A percentile compares a stretch with the other conserved stretches of the same genome.
phyloP scores from a whole-genome alignment of 1,284 basidiomycete species.

The Fomes fomentarius region DNA sequence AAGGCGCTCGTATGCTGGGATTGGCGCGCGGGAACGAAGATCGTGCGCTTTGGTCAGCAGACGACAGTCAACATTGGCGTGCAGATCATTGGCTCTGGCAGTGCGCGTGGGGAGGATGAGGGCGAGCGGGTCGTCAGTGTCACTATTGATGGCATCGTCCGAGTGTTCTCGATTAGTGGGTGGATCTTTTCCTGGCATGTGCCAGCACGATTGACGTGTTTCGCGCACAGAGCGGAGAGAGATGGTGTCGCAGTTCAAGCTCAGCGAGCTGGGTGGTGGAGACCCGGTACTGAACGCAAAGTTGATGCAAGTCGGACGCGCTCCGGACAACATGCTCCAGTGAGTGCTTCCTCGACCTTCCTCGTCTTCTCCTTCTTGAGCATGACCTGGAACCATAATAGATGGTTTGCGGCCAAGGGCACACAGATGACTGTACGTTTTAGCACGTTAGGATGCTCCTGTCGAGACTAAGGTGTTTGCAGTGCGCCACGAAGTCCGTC shows the following conservation, averaged over 20 bases:
- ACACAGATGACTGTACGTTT: slow-evolving; percentile 82
- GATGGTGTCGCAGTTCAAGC: slow-evolving; percentile 90
- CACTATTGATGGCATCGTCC: slow-evolving; percentile 89
- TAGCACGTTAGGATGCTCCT: slow-evolving; percentile 2
- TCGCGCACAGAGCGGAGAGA: slow-evolving; percentile 61
- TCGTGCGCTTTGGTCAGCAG: slow-evolving; percentile 91
- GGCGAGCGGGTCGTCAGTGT: slow-evolving; percentile 85
- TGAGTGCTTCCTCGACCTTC: slow-evolving; percentile 36
- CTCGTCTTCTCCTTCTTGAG: background rate
- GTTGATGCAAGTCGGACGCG: slow-evolving; percentile 74
- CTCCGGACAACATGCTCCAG: slow-evolving; percentile 85
- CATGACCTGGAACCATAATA: slow-evolving; percentile 25
- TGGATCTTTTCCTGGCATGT: slow-evolving; percentile 12
- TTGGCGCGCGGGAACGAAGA: slow-evolving; percentile 83
- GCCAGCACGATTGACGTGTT: background rate
- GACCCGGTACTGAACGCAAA: slow-evolving; percentile 68
- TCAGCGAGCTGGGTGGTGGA: slow-evolving; percentile 75
- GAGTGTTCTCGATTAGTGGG: slow-evolving; percentile 88
- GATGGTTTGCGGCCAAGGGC: slow-evolving; percentile 90
- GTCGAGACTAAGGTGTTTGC: background rate
- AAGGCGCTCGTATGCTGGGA: slow-evolving; percentile 93
- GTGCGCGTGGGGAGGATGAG: slow-evolving; percentile 47
- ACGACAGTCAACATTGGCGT: slow-evolving; percentile 92
- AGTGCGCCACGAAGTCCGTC: slow-evolving; percentile 89
- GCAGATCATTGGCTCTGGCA: slow-evolving; percentile 64